A percentile compares a stretch with the other conserved stretches of the same genome.
Conservation (phyloP, 2,329 filamentous ascomycete genomes). For the Fusarium pilosicola region DNA sequence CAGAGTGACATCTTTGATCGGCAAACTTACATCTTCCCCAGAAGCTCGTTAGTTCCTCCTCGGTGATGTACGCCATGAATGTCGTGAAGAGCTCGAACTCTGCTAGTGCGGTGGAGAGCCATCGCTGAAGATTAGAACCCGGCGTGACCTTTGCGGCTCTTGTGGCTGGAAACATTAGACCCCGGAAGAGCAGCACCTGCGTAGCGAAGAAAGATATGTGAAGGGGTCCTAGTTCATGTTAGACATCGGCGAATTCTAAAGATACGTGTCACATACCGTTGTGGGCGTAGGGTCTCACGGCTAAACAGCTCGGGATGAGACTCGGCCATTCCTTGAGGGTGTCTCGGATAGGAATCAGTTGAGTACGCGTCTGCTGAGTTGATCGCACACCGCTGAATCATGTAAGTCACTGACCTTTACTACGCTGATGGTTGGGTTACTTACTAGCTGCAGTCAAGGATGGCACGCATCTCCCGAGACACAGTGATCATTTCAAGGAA, state of each 20-base stretch:
- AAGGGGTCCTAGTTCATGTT: conserved; percentile 47
- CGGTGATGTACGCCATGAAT: conserved; percentile 51
- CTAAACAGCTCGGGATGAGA: conserved; percentile 49
- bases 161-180: conserved; percentile 58
- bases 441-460: conserved; percentile 50
- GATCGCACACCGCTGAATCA: conserved; percentile 18
- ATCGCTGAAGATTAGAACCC: conserved; percentile 49
- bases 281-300: conserved; percentile 22
- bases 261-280: conserved; percentile 30
- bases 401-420: neutral
- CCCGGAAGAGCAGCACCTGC: conserved; percentile 55
- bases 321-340: conserved; percentile 50
- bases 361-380: conserved; percentile 23
- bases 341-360: conserved; percentile 43
- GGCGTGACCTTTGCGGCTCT: conserved; percentile 52
- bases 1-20: neutral
- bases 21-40: conserved; percentile 56
- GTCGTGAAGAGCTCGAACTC: conserved; percentile 52
- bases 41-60: conserved; percentile 53
- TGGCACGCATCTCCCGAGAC: conserved; percentile 45
- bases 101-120: conserved; percentile 48
- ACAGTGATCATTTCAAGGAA: conserved; percentile 51
- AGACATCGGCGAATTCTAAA: neutral
- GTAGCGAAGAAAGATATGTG: conserved; percentile 56
- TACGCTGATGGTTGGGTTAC: conserved; percentile 16